phyloP scores from a whole-genome alignment of 306 rosid genomes.

The Inga laurina region DNA sequence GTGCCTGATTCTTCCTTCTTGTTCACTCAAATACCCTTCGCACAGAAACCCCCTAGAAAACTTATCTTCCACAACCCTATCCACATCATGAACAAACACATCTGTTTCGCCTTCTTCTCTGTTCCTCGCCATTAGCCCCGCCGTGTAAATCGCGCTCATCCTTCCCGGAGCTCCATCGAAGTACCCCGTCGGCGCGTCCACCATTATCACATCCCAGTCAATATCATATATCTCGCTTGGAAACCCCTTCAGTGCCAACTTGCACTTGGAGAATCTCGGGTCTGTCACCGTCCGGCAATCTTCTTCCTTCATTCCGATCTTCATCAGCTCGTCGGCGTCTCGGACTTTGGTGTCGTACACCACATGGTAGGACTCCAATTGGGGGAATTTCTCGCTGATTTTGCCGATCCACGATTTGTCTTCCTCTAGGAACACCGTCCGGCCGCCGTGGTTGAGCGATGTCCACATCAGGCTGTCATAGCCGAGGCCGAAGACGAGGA shows the following conservation, averaged over 20 bases:
- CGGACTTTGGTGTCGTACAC: conserved; percentile 71
- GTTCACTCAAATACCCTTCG: conserved; percentile 72
- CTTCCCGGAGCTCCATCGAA: conserved; percentile 82
- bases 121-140: conserved; percentile 89
- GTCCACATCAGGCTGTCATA: conserved; percentile 96
- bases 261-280: conserved; percentile 73
- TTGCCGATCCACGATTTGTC: conserved; percentile 75
- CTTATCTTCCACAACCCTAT: conserved; percentile 73
- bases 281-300: conserved; percentile 64
- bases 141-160: conserved; percentile 90
- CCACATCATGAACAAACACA: conserved; percentile 93
- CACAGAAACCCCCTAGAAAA: conserved; percentile 78
- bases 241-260: conserved; percentile 64
- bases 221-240: conserved; percentile 70
- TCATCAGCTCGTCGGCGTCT: conserved; percentile 61
- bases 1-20: conserved; percentile 82
- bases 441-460: conserved; percentile 81
- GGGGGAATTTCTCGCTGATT: conserved; percentile 49
- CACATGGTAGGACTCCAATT: conserved; percentile 72
- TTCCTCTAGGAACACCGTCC: conserved; percentile 87
- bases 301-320: conserved; percentile 42
- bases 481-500: conserved; percentile 85
- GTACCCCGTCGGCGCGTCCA: conserved; percentile 92
- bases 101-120: conserved; percentile 73
- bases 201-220: conserved; percentile 96